Conservation (phyloP, 2,329 filamentous ascomycete genomes). For the Diaporthe citriasiana region DNA sequence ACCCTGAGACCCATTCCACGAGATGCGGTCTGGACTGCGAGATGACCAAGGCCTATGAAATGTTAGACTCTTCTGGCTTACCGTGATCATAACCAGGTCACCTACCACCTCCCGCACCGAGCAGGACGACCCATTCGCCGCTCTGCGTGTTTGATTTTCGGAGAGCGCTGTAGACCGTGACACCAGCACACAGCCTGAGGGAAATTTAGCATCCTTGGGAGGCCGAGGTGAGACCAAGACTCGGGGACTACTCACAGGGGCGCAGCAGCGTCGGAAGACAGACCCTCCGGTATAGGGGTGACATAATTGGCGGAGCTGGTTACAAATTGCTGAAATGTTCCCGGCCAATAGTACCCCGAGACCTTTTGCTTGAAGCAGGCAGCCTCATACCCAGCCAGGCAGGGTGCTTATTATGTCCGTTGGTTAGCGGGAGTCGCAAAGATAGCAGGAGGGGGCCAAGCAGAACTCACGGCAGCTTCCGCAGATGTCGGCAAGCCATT, state of each 20-base stretch:
- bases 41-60: constrained; percentile 33
- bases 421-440: constrained; percentile 49
- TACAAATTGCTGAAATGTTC: constrained; percentile 81
- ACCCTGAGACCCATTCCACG: constrained; percentile 41
- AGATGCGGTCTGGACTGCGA: constrained; percentile 39
- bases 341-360: constrained; percentile 77
- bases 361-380: constrained; percentile 74
- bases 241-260: constrained; percentile 62
- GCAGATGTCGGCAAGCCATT: constrained; percentile 74
- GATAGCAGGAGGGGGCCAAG: constrained; percentile 1
- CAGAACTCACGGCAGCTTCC: constrained; percentile 56
- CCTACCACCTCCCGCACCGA: constrained; percentile 76
- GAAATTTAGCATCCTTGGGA: not conserved
- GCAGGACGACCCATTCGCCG: constrained; percentile 72
- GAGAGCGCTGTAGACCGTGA: constrained; percentile 77
- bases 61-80: constrained; percentile 60
- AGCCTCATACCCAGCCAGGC: constrained; percentile 71
- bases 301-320: constrained; percentile 76
- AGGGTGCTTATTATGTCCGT: constrained; percentile 51
- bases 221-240: too few species aligned
- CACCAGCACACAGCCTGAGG: constrained; percentile 55
- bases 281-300: constrained; percentile 75
- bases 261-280: constrained; percentile 72
- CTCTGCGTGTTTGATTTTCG: constrained; percentile 71
- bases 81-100: constrained; percentile 65